Conservation (phyloP, 208 protist species). For the Leishmania guyanensis region DNA sequence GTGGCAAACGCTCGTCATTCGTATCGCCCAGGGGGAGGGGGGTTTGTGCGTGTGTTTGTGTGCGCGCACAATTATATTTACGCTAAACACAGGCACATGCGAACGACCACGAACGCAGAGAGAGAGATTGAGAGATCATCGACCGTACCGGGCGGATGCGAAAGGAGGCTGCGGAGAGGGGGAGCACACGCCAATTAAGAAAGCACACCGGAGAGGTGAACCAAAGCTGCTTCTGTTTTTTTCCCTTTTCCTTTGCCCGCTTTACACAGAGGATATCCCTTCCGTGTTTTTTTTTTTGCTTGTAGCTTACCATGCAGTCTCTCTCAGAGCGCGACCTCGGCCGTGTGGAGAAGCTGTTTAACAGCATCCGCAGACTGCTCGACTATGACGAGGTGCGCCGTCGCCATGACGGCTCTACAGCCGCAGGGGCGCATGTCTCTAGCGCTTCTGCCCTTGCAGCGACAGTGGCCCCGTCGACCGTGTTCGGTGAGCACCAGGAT, state of each 20-base stretch:
- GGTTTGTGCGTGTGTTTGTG: background rate
- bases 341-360: conserved; percentile 70
- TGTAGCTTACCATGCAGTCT: conserved; percentile 33
- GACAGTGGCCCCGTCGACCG: conserved; percentile 26
- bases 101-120: background rate
- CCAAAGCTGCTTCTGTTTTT: background rate
- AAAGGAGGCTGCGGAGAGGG: background rate
- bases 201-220: background rate
- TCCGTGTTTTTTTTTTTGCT: background rate
- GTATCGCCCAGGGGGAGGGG: background rate
- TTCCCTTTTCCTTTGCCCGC: background rate
- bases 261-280: too few species aligned
- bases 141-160: background rate
- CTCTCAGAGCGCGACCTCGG: conserved; percentile 63
- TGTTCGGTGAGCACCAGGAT: conserved; percentile 29
- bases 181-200: background rate
- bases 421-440: background rate
- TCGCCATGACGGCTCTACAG: background rate
- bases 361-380: conserved; percentile 45
- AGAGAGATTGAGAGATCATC: background rate
- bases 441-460: background rate
- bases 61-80: background rate
- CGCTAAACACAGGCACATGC: background rate
- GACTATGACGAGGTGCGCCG: conserved; percentile 20
- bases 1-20: background rate